Evolutionary conservation across 805 yeast genomes (phyloP), one percentile per base, ranked within the genome.

Genomic region (Zygotorulaspora sp.): DNA sequence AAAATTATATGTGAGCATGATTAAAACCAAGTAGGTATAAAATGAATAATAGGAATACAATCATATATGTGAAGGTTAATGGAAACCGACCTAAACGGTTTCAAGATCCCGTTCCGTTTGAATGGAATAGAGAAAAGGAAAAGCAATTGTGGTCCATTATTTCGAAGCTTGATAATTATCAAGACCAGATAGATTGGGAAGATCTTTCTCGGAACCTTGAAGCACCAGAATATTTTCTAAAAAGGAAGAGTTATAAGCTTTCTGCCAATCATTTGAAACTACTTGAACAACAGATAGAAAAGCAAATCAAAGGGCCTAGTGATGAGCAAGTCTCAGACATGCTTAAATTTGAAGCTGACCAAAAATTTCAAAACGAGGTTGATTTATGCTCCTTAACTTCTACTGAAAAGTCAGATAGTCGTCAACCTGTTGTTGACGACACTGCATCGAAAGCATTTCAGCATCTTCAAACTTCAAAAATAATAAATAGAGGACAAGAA

Each of bases 41-140:
- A 21, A 59, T 58, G 64, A 48, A 58, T 40, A 52, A 52, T 27
- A 35, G 35, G 11, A 60, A 60, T 38, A 62, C 64, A 1, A 45
- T 62, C 6, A 72, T 72, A 4, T 72, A 71, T 46, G 57, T 73
- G 24, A 64, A 73, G 30, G 64, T 70, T 11, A 67, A 69, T 18
- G 65, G 66, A 5, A 54, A 62, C n/a, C 55, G 74, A 21, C 62
- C 62, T 2, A 52, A 57, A n/a, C 69, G 64, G 1, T 65, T 67
- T 33, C 52, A 40, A 3, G 74, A 70, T 41, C 74, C 76, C 1
- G 50, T 49, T 2, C 33, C 48, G 49, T 48, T 68, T 61, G 39
- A 52, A 45, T 49, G 59, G 67, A 40, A 50, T 50, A 28, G 48
- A 36, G 43, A 52, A 34, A 47, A 56, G 46, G 70, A 66, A 47